Percentiles rank a stretch among this genome's conserved stretches.
These are phyloP conservation scores for Avena sativa DNA, from an alignment of 176 grass and related monocot genomes.

Conservation along the genomic window DNA sequence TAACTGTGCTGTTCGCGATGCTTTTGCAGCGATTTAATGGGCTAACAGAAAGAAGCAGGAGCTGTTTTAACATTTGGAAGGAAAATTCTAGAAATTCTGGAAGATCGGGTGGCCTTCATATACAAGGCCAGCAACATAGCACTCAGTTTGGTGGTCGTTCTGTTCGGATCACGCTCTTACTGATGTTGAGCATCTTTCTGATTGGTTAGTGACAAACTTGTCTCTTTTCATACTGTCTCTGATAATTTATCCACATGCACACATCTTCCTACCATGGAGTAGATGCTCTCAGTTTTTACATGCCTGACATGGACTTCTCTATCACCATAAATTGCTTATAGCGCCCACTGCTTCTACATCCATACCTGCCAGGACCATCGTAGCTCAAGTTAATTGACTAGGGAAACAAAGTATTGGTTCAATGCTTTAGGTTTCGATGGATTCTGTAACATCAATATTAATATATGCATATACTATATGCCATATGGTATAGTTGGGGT, in stretches of 20 bases:
- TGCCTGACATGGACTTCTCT: neutral
- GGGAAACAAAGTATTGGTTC: neutral
- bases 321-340: slow-evolving; percentile 20
- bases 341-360: neutral
- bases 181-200: slow-evolving; percentile 86
- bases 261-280: neutral
- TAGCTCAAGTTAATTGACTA: neutral
- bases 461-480: neutral
- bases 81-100: slow-evolving; percentile 47
- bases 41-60: slow-evolving; percentile 65
- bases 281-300: neutral
- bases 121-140: slow-evolving; percentile 55
- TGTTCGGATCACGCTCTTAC: slow-evolving; percentile 68
- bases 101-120: slow-evolving; percentile 51
- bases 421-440: slow-evolving; percentile 6
- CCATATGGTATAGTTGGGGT: neutral
- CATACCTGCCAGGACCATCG: neutral
- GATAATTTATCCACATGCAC: neutral
- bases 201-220: slow-evolving; percentile 74
- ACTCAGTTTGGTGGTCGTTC: slow-evolving; percentile 61
- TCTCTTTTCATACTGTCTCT: neutral
- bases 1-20: neutral
- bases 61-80: slow-evolving; percentile 61
- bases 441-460: neutral
- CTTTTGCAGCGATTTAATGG: slow-evolving; percentile 60